phyloP scores from a whole-genome alignment of 768 basidiomycete species.

The Boletus sensibilis region DNA sequence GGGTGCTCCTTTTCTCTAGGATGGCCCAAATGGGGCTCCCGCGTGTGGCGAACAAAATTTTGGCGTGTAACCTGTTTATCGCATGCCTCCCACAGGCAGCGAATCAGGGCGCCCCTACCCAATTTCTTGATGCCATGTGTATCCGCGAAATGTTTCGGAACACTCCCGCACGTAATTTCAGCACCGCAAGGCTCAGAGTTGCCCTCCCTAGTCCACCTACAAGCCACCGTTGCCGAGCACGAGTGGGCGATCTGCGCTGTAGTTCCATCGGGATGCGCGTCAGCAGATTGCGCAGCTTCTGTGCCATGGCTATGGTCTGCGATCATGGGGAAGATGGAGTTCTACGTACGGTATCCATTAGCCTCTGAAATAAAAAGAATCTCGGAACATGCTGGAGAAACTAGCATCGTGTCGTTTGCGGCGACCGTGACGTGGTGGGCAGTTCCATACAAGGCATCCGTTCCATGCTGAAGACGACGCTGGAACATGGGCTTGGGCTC shows the following conservation, averaged over 20 bases:
- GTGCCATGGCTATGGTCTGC: no score
- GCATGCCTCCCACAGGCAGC: background rate
- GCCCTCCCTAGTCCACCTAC: background rate
- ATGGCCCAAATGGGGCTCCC: background rate
- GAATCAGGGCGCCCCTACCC: background rate
- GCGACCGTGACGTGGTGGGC: background rate
- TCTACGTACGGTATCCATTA: background rate
- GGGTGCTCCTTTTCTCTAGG: no score
- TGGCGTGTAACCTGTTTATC: background rate
- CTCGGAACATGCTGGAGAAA: background rate
- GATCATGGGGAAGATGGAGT: no score
- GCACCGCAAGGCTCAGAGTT: background rate
- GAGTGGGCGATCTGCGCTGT: background rate
- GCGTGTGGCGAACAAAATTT: background rate
- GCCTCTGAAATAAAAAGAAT: background rate
- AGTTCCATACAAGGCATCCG: background rate
- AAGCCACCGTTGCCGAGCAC: background rate
- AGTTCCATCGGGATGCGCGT: background rate
- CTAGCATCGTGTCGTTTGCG: background rate
- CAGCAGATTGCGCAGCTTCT: background rate
- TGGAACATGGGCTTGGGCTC: no score
- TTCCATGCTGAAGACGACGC: background rate
- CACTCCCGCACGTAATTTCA: background rate
- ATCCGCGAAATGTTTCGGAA: background rate
- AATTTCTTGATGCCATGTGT: background rate